phyloP scores from a whole-genome alignment of 2,329 filamentous ascomycete species.

The Alternaria sp. region DNA sequence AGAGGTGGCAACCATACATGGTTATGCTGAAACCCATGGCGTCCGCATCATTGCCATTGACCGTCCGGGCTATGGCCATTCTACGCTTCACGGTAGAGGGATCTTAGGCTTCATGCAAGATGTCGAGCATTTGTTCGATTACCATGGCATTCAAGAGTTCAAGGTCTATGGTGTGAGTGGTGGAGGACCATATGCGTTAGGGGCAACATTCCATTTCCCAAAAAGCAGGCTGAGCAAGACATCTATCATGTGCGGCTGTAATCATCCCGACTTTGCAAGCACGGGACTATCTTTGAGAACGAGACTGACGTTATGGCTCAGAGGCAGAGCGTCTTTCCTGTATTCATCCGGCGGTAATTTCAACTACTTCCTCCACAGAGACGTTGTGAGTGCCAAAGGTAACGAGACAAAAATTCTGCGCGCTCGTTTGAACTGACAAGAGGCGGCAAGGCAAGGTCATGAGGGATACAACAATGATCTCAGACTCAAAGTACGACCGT shows the following conservation, averaged over 20 bases:
- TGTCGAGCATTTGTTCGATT: conserved; percentile 4
- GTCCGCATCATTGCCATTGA: neutral
- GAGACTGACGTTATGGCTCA: neutral
- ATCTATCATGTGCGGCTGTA: conserved; percentile 1
- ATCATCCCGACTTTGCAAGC: neutral
- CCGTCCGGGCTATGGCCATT: conserved; percentile 1
- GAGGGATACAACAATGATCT: neutral
- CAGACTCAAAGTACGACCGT: neutral
- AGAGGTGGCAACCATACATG: neutral
- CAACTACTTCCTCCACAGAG: neutral
- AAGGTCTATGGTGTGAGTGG: neutral
- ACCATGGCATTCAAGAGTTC: conserved; percentile 2
- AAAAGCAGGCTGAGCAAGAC: neutral
- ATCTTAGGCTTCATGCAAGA: conserved; percentile 1
- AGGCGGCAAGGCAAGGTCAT: neutral
- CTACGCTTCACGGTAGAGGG: neutral
- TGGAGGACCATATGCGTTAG: conserved; percentile 3
- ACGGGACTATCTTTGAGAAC: neutral
- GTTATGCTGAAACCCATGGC: neutral
- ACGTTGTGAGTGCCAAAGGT: neutral
- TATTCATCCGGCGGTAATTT: neutral
- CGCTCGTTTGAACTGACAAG: neutral
- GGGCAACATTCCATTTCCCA: neutral
- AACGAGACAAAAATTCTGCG: neutral
- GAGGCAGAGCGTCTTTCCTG: neutral